These are phyloP conservation scores for Colletotrichum gloeosporioides DNA, from an alignment of 2,329 filamentous ascomycete species.

Conservation along the genomic window DNA sequence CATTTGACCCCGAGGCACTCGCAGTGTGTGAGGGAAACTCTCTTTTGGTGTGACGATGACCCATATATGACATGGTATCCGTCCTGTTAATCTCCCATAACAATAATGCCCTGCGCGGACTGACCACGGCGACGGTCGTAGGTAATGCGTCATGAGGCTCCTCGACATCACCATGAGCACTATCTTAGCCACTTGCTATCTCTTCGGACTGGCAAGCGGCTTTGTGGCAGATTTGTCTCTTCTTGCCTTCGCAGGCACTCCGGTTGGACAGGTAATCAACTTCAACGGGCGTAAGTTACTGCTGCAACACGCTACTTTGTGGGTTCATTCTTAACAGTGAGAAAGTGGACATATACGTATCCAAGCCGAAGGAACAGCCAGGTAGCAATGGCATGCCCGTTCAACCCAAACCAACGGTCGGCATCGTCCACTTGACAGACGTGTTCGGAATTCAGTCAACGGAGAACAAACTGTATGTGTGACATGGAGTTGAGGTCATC, in stretches of 20 bases:
- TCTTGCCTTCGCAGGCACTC: constrained; percentile 7
- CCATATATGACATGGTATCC: neutral
- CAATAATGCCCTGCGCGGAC: accelerated
- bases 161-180: accelerated
- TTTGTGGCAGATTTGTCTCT: constrained; percentile 4
- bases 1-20: neutral
- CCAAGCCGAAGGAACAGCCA: neutral
- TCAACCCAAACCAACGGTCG: neutral
- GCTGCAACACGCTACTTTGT: neutral
- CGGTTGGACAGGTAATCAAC: neutral
- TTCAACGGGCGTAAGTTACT: neutral
- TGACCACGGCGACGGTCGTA: neutral
- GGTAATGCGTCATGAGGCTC: neutral
- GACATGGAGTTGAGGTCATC: accelerated
- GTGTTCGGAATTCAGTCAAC: constrained; percentile 39
- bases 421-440: constrained; percentile 33
- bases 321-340: accelerated
- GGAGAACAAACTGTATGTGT: constrained; percentile 20
- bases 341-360: constrained; percentile 2
- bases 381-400: neutral
- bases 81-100: accelerated
- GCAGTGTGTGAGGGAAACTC: neutral
- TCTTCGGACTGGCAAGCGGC: neutral
- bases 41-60: neutral
- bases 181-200: neutral